These are phyloP conservation scores for Apophysomyces ossiformis DNA, from an alignment of 371 early-diverging fungal genomes.

Conservation along the genomic window DNA sequence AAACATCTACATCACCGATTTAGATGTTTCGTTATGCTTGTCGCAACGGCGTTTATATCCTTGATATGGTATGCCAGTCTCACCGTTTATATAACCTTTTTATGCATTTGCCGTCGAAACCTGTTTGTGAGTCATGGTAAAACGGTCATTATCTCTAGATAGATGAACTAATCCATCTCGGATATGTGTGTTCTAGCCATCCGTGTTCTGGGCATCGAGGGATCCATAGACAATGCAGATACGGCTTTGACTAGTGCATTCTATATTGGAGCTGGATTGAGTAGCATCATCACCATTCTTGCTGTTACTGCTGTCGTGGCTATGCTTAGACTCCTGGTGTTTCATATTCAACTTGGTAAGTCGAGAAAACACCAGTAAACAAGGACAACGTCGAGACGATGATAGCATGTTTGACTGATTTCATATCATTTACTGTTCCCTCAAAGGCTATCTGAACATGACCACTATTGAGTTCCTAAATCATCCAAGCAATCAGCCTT, in stretches of 20 bases:
- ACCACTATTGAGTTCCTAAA: conserved; percentile 60
- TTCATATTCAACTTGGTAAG: conserved; percentile 56
- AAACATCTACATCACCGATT: conserved; percentile 19
- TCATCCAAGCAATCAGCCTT: conserved; percentile 22
- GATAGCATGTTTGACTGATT: too few relatives aligned
- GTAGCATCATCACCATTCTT: conserved; percentile 28
- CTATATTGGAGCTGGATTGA: conserved; percentile 15
- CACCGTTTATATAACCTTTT: conserved; percentile 29
- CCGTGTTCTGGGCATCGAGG: conserved; percentile 7
- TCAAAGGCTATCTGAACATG: conserved; percentile 37
- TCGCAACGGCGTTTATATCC: conserved; percentile 31
- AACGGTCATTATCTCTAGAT: background rate
- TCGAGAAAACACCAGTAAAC: background rate
- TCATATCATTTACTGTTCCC: background rate
- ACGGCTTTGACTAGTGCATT: conserved; percentile 12
- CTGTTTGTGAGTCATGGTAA: conserved; percentile 40
- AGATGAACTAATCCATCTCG: conserved; percentile 3
- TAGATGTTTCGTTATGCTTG: conserved; percentile 30
- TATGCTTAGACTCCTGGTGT: conserved; percentile 43
- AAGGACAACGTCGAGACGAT: background rate
- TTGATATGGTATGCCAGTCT: conserved; percentile 37
- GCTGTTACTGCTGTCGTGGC: conserved; percentile 33
- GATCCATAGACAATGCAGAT: conserved; percentile 4
- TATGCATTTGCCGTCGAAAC: conserved; percentile 37
- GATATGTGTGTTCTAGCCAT: conserved; percentile 14